Base-by-base conservation (phyloP, 371 early-diverging fungal genomes). In the Racocetra persica region DNA sequence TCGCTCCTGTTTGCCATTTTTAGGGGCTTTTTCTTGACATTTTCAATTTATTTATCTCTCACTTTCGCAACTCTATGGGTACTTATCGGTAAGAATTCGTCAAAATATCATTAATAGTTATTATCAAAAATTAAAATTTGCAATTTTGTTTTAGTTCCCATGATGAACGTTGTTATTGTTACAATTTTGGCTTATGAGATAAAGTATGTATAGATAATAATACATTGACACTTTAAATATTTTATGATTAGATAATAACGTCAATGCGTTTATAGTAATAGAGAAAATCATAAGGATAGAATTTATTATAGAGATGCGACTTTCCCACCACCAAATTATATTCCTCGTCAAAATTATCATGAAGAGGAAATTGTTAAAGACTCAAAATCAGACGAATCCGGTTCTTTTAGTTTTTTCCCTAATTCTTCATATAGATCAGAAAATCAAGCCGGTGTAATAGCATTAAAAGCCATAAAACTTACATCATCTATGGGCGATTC, bases 111-210 rank as follows among this genome's bases (percentile, higher is more conserved):
- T 8, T 45, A 0, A 45, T 10, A 8, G 8, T 45, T 45, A 45
- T 45, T 45, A 45, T 45, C 10, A 45, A 45, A 45, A 45, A 45
- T 8, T 45, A 45, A 45, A 45, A 8, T 8, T 45, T 10, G 45
- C 8, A 45, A 45, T 45, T 45, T 45, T 32, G 1, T 28, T 13
- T 32, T 32, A 66, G 66, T 71, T 20, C 71, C 71, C 7, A 18
- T 71, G 26, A 51, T 71, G 38, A 71, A 38, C 5, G 71, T 49
- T n/a, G n/a, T 71, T 71, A 22, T 71, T 26, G 38, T 71, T 0
- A 71, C 71, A 51, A 51, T 71, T 71, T 51, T 71, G n/a, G 71
- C 71, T 5, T 36, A n/a, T 2, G 71, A 71, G 52, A 38, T 45
- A 18, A 71, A 71, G 71, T 45, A 41, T n/a, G 71, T 51, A 71